These are phyloP conservation scores for Phanerochaete carnosa DNA, from an alignment of 768 basidiomycete species.

Conservation along the genomic window DNA sequence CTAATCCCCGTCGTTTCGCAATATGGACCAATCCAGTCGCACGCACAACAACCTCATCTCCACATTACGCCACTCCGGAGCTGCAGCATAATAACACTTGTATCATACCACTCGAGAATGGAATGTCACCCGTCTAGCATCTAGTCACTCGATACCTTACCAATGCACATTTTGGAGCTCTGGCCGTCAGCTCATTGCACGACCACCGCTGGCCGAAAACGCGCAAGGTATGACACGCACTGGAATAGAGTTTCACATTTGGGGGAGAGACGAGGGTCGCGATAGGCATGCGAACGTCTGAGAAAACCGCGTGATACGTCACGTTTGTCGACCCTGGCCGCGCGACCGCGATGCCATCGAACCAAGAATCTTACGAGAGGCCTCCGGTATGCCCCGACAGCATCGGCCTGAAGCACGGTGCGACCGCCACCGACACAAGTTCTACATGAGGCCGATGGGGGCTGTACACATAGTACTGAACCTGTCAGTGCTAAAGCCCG, in stretches of 20 bases:
- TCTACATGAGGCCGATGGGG: neutral
- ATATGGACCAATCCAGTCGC: neutral
- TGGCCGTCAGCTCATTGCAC: neutral
- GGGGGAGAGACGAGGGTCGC: neutral
- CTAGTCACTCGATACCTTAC: conserved; percentile 2
- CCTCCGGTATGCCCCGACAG: neutral
- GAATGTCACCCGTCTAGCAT: conserved; percentile 2
- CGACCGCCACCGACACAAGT: conserved; percentile 2
- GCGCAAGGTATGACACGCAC: no score
- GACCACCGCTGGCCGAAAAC: neutral
- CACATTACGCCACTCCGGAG: neutral
- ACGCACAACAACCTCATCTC: neutral
- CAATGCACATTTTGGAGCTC: conserved; percentile 1
- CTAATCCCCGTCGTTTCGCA: neutral
- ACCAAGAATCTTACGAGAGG: neutral
- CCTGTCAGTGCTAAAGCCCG: neutral
- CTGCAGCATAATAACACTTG: conserved; percentile 9
- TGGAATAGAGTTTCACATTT: neutral
- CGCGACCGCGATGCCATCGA: neutral
- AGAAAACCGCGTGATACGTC: conserved; percentile 2
- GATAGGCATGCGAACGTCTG: neutral
- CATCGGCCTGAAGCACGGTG: neutral
- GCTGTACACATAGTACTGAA: neutral
- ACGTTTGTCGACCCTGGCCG: neutral
- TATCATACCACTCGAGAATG: conserved; percentile 14